Evolutionary conservation across 1,284 basidiomycete species (phyloP).

Genomic region (Coniferiporia sulphurascens): DNA sequence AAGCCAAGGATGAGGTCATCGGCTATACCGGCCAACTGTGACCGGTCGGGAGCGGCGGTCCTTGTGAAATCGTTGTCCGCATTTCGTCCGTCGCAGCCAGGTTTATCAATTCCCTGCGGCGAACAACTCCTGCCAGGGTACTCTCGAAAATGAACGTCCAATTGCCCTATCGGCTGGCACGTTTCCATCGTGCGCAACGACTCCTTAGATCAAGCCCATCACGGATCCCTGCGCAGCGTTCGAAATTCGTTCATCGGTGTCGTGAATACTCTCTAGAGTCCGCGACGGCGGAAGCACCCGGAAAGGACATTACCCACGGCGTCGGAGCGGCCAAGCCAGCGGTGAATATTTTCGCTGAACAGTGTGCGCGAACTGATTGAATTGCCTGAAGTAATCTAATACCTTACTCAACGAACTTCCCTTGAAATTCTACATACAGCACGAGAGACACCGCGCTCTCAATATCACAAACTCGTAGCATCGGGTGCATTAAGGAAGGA

Average conservation of each 20-base stretch:
- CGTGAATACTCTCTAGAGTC: slow-evolving; percentile 12
- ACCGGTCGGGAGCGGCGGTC: no score
- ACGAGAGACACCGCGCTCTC: slow-evolving; percentile 47
- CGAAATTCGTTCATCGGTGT: not conserved
- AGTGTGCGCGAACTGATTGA: slow-evolving; percentile 7
- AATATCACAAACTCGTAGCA: slow-evolving; percentile 74
- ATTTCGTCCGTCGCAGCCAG: not conserved
- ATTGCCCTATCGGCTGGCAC: not conserved
- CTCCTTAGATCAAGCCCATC: not conserved
- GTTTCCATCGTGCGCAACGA: not conserved
- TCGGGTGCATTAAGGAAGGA: slow-evolving; percentile 74
- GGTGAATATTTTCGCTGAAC: slow-evolving; percentile 1
- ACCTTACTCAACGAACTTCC: not conserved
- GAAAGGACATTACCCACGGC: not conserved
- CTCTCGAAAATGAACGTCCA: not conserved
- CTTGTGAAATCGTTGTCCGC: not conserved
- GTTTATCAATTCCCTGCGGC: not conserved
- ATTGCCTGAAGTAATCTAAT: not conserved
- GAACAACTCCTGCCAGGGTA: not conserved
- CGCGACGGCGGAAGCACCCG: not conserved
- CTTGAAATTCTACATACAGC: not conserved
- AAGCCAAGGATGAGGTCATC: no score
- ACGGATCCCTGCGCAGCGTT: not conserved
- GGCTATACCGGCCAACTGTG: no score
- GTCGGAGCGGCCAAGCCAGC: not conserved